Percentiles rank a stretch among this genome's conserved stretches.
phyloP scores from a whole-genome alignment of 495 filamentous ascomycete species.

The Lophiotrema nucula region DNA sequence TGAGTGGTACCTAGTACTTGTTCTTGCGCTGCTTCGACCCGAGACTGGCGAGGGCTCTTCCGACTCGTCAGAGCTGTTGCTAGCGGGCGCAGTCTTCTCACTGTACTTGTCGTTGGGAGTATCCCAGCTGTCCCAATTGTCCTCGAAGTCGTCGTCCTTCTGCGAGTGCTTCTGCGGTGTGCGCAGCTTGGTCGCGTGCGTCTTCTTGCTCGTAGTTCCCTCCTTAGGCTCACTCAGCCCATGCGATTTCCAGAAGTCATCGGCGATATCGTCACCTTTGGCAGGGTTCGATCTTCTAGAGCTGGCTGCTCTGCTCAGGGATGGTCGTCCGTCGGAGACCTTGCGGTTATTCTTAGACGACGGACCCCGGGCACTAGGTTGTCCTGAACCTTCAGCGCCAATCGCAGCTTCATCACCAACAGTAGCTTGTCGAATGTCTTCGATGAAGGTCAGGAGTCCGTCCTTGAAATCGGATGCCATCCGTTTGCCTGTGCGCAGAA shows the following conservation, averaged over 20 bases:
- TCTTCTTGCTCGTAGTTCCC: slow-evolving; percentile 24
- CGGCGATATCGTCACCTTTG: slow-evolving; percentile 29
- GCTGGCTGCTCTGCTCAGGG: slow-evolving; percentile 14
- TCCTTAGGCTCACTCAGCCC: slow-evolving; percentile 34
- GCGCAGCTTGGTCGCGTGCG: slow-evolving; percentile 25
- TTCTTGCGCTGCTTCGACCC: slow-evolving; percentile 30
- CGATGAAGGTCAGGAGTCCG: slow-evolving; percentile 94
- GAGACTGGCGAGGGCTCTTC: slow-evolving; percentile 32
- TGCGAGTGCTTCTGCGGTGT: slow-evolving; percentile 29
- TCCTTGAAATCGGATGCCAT: slow-evolving; percentile 87
- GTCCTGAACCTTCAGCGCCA: slow-evolving; percentile 44
- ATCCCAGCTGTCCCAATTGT: slow-evolving; percentile 40
- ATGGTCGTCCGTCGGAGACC: slow-evolving; percentile 46
- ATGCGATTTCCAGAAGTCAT: slow-evolving; percentile 42
- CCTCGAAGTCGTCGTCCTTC: slow-evolving; percentile 25
- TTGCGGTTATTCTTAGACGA: slow-evolving; percentile 43
- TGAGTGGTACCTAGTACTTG: slow-evolving; percentile 30
- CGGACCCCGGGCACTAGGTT: slow-evolving; percentile 9
- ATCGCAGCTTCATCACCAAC: slow-evolving; percentile 86
- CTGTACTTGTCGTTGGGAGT: slow-evolving; percentile 32
- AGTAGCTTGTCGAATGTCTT: slow-evolving; percentile 91
- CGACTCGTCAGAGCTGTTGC: slow-evolving; percentile 27
- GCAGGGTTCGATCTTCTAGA: slow-evolving; percentile 9
- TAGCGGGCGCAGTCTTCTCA: slow-evolving; percentile 10
- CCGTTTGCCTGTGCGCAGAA: slow-evolving; percentile 72